A percentile compares a stretch with the other conserved stretches of the same genome.
phyloP scores from a whole-genome alignment of 768 basidiomycete genomes.

The Stropharia rugosoannulata region DNA sequence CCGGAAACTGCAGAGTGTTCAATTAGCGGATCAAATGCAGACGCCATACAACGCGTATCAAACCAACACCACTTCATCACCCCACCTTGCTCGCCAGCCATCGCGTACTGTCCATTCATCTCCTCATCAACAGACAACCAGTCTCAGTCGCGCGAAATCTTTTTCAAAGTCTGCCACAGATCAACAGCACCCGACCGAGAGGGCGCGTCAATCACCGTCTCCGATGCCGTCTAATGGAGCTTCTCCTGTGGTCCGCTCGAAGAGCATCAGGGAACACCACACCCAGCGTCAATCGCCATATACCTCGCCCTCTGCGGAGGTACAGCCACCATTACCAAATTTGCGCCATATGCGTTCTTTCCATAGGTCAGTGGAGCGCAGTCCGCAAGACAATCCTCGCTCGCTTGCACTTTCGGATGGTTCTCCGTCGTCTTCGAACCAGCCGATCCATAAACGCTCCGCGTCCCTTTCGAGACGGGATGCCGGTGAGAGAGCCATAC shows the following conservation, averaged over 20 bases:
- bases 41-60: constrained; percentile 6
- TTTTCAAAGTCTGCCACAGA: constrained; percentile 16
- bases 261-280: constrained; percentile 12
- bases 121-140: neutral
- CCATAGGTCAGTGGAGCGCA: constrained; percentile 42
- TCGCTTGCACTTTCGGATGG: constrained; percentile 16
- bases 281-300: constrained; percentile 18
- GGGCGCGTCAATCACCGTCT: neutral
- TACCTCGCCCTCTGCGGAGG: constrained; percentile 14
- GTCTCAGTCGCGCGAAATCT: constrained; percentile 11
- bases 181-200: neutral
- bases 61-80: neutral
- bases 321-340: constrained; percentile 18
- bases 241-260: constrained; percentile 9
- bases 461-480: constrained; percentile 5
- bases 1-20: constrained; percentile 53
- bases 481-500: neutral
- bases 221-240: neutral
- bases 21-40: constrained; percentile 23
- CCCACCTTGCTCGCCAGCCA: neutral
- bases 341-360: constrained; percentile 62
- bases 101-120: neutral
- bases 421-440: neutral
- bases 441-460: neutral
- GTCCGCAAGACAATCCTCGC: constrained; percentile 27